Percentiles rank a stretch among this genome's conserved stretches.
Conservation (phyloP, 805 yeast genomes). For the Peterozyma toletana region DNA sequence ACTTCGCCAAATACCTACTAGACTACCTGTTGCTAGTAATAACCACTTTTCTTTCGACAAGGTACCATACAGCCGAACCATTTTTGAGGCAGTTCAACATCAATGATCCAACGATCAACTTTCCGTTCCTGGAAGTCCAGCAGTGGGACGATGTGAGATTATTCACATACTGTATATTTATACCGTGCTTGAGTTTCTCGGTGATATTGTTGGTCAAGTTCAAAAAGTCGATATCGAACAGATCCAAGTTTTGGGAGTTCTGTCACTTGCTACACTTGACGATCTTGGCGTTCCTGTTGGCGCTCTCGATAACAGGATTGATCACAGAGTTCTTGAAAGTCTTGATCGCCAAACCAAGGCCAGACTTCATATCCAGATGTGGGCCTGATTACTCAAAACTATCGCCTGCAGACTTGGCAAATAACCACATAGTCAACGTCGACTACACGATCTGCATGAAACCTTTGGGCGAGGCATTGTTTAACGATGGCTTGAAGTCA, state of each 20-base stretch:
- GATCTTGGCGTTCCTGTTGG: conserved; percentile 27
- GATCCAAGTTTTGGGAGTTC: conserved; percentile 18
- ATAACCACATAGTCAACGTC: conserved; percentile 16
- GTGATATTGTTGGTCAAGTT: conserved; percentile 18
- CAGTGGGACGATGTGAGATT: conserved; percentile 21
- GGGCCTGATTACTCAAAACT: conserved; percentile 43
- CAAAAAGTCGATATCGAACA: conserved; percentile 25
- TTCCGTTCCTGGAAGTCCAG: conserved; percentile 38
- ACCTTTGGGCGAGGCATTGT: conserved; percentile 22
- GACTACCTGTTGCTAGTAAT: neutral
- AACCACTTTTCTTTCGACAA: neutral
- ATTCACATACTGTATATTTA: conserved; percentile 26
- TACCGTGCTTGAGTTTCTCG: conserved; percentile 25
- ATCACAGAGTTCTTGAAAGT: conserved; percentile 70
- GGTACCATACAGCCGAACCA: conserved; percentile 19
- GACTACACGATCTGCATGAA: conserved; percentile 21
- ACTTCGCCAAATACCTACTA: neutral
- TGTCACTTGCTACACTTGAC: conserved; percentile 30
- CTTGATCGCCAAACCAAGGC: conserved; percentile 80
- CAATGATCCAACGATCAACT: conserved; percentile 34
- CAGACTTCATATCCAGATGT: conserved; percentile 85
- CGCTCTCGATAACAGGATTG: conserved; percentile 38
- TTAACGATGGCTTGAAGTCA: conserved; percentile 64
- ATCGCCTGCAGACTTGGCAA: conserved; percentile 23
- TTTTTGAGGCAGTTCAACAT: conserved; percentile 38